phyloP scores from a whole-genome alignment of 2,329 filamentous ascomycete genomes.

The Myriosclerotinia duriaeana region DNA sequence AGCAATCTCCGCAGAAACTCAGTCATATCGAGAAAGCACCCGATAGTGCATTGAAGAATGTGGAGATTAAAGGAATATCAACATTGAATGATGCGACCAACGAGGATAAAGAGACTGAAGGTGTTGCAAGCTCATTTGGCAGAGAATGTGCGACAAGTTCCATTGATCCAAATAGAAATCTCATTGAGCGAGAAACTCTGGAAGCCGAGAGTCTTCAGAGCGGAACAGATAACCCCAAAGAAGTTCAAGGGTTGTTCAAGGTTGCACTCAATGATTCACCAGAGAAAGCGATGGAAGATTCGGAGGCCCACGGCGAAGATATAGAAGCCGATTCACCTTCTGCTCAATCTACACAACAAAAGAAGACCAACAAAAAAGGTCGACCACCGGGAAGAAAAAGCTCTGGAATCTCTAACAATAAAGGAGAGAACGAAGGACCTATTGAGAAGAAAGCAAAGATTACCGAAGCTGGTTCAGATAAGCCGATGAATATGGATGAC shows the following conservation, averaged over 20 bases:
- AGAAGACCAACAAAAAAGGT: not conserved
- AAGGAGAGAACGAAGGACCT: not conserved
- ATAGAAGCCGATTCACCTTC: not conserved
- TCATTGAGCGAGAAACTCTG: not conserved
- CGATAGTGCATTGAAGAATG: not conserved
- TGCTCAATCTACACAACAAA: not conserved
- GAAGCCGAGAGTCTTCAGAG: not conserved
- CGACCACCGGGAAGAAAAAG: not conserved
- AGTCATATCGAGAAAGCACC: not conserved
- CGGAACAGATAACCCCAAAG: not conserved
- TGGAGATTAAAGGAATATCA: not conserved
- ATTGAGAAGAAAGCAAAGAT: not conserved
- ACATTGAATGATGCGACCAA: not conserved
- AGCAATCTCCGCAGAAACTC: slow-evolving; percentile 2
- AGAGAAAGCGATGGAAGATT: not conserved
- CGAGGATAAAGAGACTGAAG: not conserved
- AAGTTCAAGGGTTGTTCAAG: not conserved
- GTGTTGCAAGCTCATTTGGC: slow-evolving; percentile 14
- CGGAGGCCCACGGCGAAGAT: not conserved
- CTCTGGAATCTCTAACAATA: not conserved
- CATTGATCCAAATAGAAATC: slow-evolving; percentile 3
- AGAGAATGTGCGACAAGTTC: slow-evolving; percentile 21
- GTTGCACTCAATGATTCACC: not conserved
- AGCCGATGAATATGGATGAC: not conserved
- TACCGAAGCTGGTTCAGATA: not conserved